These are phyloP conservation scores for Asclepias syriaca DNA, from an alignment of 257 asterid genomes.

Conservation along the genomic window DNA sequence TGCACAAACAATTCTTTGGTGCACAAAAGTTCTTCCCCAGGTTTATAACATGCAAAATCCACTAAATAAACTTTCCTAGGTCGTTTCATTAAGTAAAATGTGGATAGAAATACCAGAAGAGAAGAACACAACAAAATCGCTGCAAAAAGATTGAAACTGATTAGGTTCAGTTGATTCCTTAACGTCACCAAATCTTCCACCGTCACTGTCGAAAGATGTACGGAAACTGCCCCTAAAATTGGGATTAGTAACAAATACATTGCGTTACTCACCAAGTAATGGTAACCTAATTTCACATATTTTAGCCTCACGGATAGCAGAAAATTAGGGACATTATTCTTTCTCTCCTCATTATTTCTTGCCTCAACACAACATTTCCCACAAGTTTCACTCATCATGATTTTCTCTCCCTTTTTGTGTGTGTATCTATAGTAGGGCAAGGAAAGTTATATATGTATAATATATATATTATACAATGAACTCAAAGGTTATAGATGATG, in stretches of 20 bases:
- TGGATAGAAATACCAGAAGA: slow-evolving; percentile 23
- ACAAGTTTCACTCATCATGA: neutral
- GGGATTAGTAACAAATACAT: slow-evolving; percentile 14
- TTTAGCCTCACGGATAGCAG: slow-evolving; percentile 23
- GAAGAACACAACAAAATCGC: slow-evolving; percentile 9
- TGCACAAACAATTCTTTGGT: slow-evolving; percentile 8
- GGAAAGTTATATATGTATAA: slow-evolving; percentile 12
- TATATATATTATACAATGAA: slow-evolving; percentile 16
- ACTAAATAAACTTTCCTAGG: slow-evolving; percentile 33
- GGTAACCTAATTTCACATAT: slow-evolving; percentile 34
- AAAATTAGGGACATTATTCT: slow-evolving; percentile 19
- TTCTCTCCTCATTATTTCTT: neutral
- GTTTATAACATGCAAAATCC: slow-evolving; percentile 39
- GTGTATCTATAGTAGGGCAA: slow-evolving; percentile 12
- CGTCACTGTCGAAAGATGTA: slow-evolving; percentile 19
- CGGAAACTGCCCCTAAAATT: slow-evolving; percentile 12
- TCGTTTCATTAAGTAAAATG: slow-evolving; percentile 23
- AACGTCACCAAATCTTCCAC: slow-evolving; percentile 20
- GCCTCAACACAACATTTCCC: neutral
- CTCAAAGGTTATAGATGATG: slow-evolving; percentile 7
- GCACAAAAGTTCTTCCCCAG: slow-evolving; percentile 24
- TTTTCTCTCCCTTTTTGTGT: slow-evolving; percentile 12
- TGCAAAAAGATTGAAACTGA: slow-evolving; percentile 16
- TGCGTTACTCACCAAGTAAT: slow-evolving; percentile 22
- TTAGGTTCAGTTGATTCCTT: slow-evolving; percentile 21